Percentiles rank a stretch among this genome's conserved stretches.
Conservation (phyloP, 148 eudicot genomes). For the Spergularia marina region DNA sequence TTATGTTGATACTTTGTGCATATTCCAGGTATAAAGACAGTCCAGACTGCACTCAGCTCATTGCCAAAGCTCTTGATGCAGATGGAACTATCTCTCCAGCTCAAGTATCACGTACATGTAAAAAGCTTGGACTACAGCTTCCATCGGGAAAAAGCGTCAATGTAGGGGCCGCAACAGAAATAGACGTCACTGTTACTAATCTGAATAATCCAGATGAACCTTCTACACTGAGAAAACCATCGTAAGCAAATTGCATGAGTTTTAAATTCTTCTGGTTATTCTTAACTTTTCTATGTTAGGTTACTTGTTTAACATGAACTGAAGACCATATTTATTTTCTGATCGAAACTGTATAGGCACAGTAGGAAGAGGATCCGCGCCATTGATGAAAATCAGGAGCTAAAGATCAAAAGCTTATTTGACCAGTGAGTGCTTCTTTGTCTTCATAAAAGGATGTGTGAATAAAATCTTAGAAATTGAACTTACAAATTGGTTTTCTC, state of each 20-base stretch:
- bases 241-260: constrained; percentile 37
- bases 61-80: constrained; percentile 59
- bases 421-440: constrained; percentile 61
- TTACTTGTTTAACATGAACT: background rate
- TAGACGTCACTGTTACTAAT: constrained; percentile 27
- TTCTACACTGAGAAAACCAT: constrained; percentile 35
- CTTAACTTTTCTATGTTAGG: background rate
- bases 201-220: constrained; percentile 29
- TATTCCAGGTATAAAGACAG: constrained; percentile 56
- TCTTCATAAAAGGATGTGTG: background rate
- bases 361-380: constrained; percentile 73
- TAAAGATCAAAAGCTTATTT: constrained; percentile 60
- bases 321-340: constrained; percentile 12
- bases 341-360: constrained; percentile 38
- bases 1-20: constrained; percentile 7
- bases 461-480: background rate
- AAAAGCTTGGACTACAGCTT: constrained; percentile 55
- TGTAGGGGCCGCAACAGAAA: constrained; percentile 24
- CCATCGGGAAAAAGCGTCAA: constrained; percentile 41
- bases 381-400: constrained; percentile 63
- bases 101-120: constrained; percentile 62
- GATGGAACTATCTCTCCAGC: constrained; percentile 50
- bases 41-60: constrained; percentile 47
- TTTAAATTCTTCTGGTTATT: background rate
- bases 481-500: background rate